Percentiles rank a stretch among this genome's conserved stretches.
These are phyloP conservation scores for Trametes cinnabarina DNA, from an alignment of 768 basidiomycete species.

Conservation along the genomic window DNA sequence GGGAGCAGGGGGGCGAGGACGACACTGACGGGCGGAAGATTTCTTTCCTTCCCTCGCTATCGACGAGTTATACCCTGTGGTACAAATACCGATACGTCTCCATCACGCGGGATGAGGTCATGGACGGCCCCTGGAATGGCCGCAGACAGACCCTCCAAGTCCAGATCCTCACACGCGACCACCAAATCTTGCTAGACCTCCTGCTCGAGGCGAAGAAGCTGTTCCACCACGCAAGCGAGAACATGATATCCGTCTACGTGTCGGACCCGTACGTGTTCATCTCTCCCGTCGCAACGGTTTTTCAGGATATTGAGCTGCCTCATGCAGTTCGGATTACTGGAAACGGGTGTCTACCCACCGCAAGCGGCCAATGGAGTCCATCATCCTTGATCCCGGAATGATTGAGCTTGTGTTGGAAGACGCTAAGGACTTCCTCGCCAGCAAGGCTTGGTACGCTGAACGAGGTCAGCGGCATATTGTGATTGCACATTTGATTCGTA, in stretches of 20 bases:
- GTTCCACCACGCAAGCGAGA: slow-evolving; percentile 50
- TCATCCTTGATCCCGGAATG: slow-evolving; percentile 69
- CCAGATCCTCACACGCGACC: slow-evolving; percentile 52
- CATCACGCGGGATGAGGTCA: slow-evolving; percentile 35
- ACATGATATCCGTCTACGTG: slow-evolving; percentile 53
- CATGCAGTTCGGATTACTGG: slow-evolving; percentile 43
- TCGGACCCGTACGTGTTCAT: slow-evolving; percentile 37
- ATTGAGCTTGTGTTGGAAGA: slow-evolving; percentile 68
- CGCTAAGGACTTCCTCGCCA: slow-evolving; percentile 66
- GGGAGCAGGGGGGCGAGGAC: neutral
- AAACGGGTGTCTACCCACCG: slow-evolving; percentile 52
- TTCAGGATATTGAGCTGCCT: neutral
- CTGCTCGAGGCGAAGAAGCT: slow-evolving; percentile 54
- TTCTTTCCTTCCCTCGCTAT: slow-evolving; percentile 14
- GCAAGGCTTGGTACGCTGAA: slow-evolving; percentile 70
- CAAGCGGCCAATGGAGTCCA: slow-evolving; percentile 67
- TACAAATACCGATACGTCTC: slow-evolving; percentile 39
- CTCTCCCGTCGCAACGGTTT: neutral
- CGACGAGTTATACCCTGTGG: slow-evolving; percentile 44
- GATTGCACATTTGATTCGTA: neutral
- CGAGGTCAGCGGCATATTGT: slow-evolving; percentile 42
- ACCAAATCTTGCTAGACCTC: slow-evolving; percentile 46
- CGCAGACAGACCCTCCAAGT: slow-evolving; percentile 42
- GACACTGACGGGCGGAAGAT: slow-evolving; percentile 12
- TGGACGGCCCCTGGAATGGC: slow-evolving; percentile 34